These are phyloP conservation scores for Colletotrichum tamarilloi DNA, from an alignment of 2,329 filamentous ascomycete genomes.

Conservation along the genomic window DNA sequence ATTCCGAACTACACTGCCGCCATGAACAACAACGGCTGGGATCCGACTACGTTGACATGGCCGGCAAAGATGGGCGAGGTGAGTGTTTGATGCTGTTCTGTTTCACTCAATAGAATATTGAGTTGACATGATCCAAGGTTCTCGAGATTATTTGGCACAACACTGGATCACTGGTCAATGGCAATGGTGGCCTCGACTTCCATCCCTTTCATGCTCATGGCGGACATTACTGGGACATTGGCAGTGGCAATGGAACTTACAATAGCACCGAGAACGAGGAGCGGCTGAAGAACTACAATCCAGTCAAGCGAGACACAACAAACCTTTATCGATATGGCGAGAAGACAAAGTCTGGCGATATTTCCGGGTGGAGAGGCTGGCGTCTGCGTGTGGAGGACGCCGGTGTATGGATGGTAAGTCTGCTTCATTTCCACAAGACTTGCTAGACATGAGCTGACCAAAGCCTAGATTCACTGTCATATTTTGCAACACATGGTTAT, in stretches of 20 bases:
- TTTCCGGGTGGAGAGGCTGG: constrained; percentile 71
- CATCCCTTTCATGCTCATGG: constrained; percentile 69
- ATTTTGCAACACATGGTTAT: constrained; percentile 68
- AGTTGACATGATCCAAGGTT: constrained; percentile 3
- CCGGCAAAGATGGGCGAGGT: constrained; percentile 67
- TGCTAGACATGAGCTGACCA: background rate
- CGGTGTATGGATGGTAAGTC: constrained; percentile 65
- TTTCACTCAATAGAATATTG: constrained; percentile 51
- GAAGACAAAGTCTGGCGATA: constrained; percentile 50
- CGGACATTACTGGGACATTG: constrained; percentile 64
- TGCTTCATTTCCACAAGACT: background rate
- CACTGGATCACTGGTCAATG: constrained; percentile 41
- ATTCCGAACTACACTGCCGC: constrained; percentile 65
- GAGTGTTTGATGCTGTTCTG: constrained; percentile 52
- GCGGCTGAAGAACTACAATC: constrained; percentile 43
- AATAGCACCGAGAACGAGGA: constrained; percentile 60
- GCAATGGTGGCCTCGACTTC: constrained; percentile 52
- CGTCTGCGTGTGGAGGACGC: constrained; percentile 61
- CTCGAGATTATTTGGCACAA: constrained; percentile 30
- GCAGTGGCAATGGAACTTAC: constrained; percentile 64
- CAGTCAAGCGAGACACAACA: constrained; percentile 58
- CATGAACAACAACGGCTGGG: constrained; percentile 62
- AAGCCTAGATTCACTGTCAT: constrained; percentile 64
- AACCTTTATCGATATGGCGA: constrained; percentile 65
- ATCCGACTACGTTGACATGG: constrained; percentile 61